Conservation (phyloP, 2,329 filamentous ascomycete genomes). For the Corniculantispora saksenae region DNA sequence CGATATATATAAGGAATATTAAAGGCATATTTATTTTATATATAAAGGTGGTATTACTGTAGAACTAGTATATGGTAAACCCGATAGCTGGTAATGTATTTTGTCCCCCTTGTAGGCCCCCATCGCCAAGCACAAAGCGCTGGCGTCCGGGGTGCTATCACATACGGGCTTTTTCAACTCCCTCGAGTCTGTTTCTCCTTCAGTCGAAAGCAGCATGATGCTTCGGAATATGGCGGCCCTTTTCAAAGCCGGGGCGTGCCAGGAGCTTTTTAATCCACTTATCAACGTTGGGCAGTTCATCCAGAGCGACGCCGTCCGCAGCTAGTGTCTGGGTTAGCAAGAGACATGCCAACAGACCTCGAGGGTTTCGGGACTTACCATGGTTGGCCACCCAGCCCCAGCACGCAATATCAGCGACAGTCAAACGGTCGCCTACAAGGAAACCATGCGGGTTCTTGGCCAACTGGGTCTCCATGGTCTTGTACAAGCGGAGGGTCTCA, state of each 20-base stretch:
- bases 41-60: no score
- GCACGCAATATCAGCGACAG: constrained; percentile 76
- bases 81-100: no score
- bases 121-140: no score
- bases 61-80: no score
- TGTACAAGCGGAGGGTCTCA: constrained; percentile 80
- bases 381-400: constrained; percentile 72
- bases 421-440: constrained; percentile 67
- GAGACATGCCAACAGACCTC: neutral
- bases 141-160: no score
- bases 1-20: no score
- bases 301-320: constrained; percentile 56
- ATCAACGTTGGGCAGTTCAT: constrained; percentile 74
- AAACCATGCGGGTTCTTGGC: constrained; percentile 55
- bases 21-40: no score
- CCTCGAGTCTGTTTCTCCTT: no score
- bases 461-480: constrained; percentile 73
- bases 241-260: constrained; percentile 71
- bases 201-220: constrained; percentile 60
- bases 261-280: constrained; percentile 75
- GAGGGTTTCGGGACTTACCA: constrained; percentile 37
- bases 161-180: no score
- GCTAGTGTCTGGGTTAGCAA: constrained; percentile 24
- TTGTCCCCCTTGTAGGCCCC: no score
- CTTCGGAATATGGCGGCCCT: constrained; percentile 73